Conservation (phyloP, 441 rosid genomes). For the Gossypium schwendimanii region DNA sequence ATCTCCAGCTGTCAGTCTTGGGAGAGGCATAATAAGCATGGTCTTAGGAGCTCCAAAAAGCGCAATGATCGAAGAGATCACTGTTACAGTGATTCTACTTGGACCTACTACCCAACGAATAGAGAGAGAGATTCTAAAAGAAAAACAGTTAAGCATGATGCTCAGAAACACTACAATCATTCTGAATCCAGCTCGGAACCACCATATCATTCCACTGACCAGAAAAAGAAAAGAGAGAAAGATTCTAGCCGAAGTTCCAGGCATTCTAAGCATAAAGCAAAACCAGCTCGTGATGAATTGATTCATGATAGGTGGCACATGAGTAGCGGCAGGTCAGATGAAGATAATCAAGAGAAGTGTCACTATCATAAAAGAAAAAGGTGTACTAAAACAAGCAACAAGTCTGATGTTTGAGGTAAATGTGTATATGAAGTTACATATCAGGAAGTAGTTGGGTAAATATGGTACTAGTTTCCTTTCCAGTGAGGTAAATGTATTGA, state of each 20-base stretch:
- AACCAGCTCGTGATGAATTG: constrained; percentile 13
- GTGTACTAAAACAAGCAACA: constrained; percentile 21
- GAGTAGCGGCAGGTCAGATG: constrained; percentile 25
- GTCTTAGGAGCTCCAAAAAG: constrained; percentile 20
- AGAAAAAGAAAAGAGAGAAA: constrained; percentile 14
- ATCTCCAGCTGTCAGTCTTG: constrained; percentile 21
- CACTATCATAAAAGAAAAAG: constrained; percentile 21
- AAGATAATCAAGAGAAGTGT: constrained; percentile 19
- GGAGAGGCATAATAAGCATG: constrained; percentile 24
- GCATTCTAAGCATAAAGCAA: constrained; percentile 23
- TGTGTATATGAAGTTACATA: constrained; percentile 30
- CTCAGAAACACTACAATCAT: constrained; percentile 19
- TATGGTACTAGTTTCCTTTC: constrained; percentile 22
- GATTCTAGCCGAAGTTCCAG: constrained; percentile 23
- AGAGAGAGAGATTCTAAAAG: constrained; percentile 23
- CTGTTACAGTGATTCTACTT: constrained; percentile 26
- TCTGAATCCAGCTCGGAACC: constrained; percentile 19
- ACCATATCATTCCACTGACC: constrained; percentile 13
- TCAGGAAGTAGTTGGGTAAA: constrained; percentile 23
- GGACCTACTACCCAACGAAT: constrained; percentile 19
- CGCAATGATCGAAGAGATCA: constrained; percentile 17
- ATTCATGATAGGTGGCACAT: constrained; percentile 40
- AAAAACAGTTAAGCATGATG: constrained; percentile 19
- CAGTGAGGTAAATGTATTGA: constrained; percentile 24
- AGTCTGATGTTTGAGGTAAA: constrained; percentile 36